Evolutionary conservation across 768 basidiomycete species (phyloP), one percentile per base, ranked within the genome.

Genomic region (Leccinum imitatum): DNA sequence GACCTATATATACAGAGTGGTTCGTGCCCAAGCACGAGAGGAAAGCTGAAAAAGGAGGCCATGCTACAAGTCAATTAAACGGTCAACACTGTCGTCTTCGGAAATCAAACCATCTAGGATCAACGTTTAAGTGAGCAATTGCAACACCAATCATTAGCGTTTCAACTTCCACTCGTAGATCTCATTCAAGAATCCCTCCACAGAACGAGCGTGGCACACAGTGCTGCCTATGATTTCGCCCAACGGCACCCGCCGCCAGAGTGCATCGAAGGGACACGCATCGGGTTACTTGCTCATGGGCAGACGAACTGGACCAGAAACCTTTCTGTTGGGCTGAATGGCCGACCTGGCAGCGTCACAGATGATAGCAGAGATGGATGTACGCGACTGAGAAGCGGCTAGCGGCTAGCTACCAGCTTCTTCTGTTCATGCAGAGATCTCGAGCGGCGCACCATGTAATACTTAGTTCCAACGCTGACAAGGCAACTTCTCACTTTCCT

Each of bases 11-110:
- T 27, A 33, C 47, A 75, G 83, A 37, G 74, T 78, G 15, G 72
- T 82, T 10, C 80, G 81, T 59, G 71, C 74, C 4, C 86, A 91
- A 63, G 69, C 79, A 56, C 77, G 78, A 62, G 77, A 73, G 56
- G 83, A 85, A 79, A 77, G 59, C 75, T 84, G 53, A 79, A 80
- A 57, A 90, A 90, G 66, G 89, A 90, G 53, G 72, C 64, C n/a
- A 78, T 81, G 60, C 65, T 67, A 5, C 65, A 67, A 21, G 66
- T 65, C 3, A 59, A 58, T 39, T 63, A 68, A 47, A 63, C 52
- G 6, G 53, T 62, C 54, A 50, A 60, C 30, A 65, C 59, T 6
- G 30, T 68, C 53, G 53, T 68, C 50, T 47, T 67, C 15, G 66
- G 66, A 17, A 65, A 67, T 53, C 67, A 68, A 30, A 61, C 63